Conservation (phyloP, 129 eudicot species). For the Mikania micrantha region DNA sequence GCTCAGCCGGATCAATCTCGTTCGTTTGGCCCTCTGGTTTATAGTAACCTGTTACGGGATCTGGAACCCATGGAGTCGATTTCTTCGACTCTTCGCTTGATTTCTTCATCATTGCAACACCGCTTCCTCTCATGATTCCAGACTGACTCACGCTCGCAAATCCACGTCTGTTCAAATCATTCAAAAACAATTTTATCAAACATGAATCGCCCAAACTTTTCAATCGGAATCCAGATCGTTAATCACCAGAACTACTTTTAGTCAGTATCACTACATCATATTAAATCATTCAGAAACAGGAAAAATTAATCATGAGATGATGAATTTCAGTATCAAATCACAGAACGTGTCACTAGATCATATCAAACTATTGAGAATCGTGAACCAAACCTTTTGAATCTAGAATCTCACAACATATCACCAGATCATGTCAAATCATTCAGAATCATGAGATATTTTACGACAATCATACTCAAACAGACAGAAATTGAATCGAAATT, state of each 20-base stretch:
- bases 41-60: constrained; percentile 33
- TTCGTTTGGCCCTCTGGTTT: neutral
- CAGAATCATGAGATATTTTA: too few species aligned
- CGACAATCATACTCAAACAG: neutral
- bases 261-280: too few species aligned
- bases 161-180: constrained; percentile 37
- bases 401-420: neutral
- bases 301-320: neutral
- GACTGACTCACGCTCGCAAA: constrained; percentile 41
- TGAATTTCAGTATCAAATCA: neutral
- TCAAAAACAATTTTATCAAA: neutral
- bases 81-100: constrained; percentile 33
- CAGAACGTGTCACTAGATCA: too few species aligned
- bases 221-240: too few species aligned
- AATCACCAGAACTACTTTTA: too few species aligned
- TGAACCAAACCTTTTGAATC: neutral
- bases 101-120: constrained; percentile 34
- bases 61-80: constrained; percentile 70
- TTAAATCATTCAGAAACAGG: too few species aligned
- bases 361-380: too few species aligned
- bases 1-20: neutral
- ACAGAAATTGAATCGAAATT: neutral
- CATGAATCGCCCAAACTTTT: too few species aligned
- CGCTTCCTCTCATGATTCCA: constrained; percentile 26
- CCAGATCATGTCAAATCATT: too few species aligned